A percentile compares a stretch with the other conserved stretches of the same genome.
Conservation (phyloP, 2,329 filamentous ascomycete genomes). For the Ceratocystis huliohia region DNA sequence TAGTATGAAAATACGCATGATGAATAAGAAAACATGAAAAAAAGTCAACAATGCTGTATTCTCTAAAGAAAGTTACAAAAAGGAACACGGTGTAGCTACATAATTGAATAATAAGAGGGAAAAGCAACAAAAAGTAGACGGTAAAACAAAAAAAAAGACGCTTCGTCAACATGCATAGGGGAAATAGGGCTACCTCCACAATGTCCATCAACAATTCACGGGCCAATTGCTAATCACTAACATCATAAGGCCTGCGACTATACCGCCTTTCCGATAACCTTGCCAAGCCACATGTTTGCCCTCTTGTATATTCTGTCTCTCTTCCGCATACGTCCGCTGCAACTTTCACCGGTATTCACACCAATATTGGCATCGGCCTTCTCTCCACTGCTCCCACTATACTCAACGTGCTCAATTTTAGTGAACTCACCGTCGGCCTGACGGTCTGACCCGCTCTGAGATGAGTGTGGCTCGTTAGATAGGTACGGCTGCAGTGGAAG, state of each 20-base stretch:
- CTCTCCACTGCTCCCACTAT: background rate
- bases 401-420: conserved; percentile 3
- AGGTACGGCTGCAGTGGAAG: conserved; percentile 3
- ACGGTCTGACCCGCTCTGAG: background rate
- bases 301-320: background rate
- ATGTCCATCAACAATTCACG: background rate
- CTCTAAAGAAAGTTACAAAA: background rate
- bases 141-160: conserved; percentile 5
- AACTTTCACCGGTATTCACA: background rate
- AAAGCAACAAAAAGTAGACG: background rate
- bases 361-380: background rate
- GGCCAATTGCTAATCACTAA: background rate
- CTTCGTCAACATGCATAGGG: background rate
- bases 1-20: conserved; percentile 7
- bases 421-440: background rate
- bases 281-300: background rate
- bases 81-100: background rate
- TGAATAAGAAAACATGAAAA: background rate
- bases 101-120: background rate
- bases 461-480: background rate
- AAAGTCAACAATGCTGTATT: background rate
- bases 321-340: background rate
- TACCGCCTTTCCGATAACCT: background rate
- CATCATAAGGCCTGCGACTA: background rate
- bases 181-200: conserved; percentile 6